Evolutionary conservation across 805 yeast species (phyloP), one percentile per base, ranked within the genome.

Genomic region (Isabelozyma heimii): DNA sequence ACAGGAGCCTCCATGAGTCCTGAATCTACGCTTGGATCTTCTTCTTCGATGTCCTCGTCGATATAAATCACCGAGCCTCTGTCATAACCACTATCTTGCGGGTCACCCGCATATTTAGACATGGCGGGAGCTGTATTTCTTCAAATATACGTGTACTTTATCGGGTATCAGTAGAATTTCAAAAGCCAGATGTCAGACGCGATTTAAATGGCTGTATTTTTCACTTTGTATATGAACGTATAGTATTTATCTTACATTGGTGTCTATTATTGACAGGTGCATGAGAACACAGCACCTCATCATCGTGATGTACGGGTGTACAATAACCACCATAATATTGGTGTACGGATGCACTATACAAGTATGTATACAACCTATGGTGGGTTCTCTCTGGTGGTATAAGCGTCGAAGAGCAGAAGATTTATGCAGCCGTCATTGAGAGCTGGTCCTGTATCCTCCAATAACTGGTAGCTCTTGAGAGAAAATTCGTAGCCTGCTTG

Each of bases 321-420:
- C 5, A 5, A 30, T 13, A 30, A 10, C 3, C 2, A 30, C 35
- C 8, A 13, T 13, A 30, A 30, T 10, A 5, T 1, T 10, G 6
- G 24, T 20, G 24, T 20, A 20, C 24, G 24, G 6, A 20, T 20
- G 24, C 2, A 20, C 24, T 20, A 20, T 30, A 9, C 35, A 30
- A 30, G n/a, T 30, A 30, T 30, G 8, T 13, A 30, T 30, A 10
- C n/a, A 30, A 15, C 48, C 48, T 50, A 67, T 28, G 72, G 65
- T 1, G 76, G 77, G 44, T 74, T 74, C 52, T 73, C 77, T 47
- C 60, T 65, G 1, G 74, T 72, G 16, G 69, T 64, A 52, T 66
- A 73, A 0, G 77, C 75, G 47, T 72, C 77, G 43, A 74, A 70
- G 30, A 71, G 55, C 55, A 69, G 74, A 13, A 74, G 57, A 52